Conservation (phyloP, 2,329 filamentous ascomycete species). For the Epichloe festucae region DNA sequence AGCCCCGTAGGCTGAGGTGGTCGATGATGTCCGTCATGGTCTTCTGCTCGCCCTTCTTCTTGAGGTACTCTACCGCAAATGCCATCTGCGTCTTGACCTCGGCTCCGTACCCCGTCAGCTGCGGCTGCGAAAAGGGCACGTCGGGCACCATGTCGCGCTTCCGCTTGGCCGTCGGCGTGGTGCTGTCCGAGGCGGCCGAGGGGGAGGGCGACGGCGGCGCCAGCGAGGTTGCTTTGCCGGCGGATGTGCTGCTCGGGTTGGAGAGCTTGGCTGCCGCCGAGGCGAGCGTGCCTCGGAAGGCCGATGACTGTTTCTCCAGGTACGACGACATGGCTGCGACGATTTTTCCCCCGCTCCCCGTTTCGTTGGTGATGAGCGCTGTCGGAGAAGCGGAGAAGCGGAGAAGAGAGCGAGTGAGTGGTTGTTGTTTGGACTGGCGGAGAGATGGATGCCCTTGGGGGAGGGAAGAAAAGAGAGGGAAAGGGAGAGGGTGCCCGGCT, state of each 20-base stretch:
- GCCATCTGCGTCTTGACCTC: conserved; percentile 80
- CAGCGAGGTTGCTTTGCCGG: conserved; percentile 25
- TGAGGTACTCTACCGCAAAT: conserved; percentile 75
- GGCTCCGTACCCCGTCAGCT: conserved; percentile 60
- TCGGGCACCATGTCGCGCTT: conserved; percentile 42
- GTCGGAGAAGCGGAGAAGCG: too few relatives aligned
- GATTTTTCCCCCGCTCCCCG: not conserved
- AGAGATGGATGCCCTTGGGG: not conserved
- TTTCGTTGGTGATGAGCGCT: too few relatives aligned
- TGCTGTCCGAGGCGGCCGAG: conserved; percentile 42
- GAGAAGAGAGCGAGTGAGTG: not conserved
- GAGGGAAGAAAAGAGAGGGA: not conserved
- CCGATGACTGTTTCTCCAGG: conserved; percentile 51
- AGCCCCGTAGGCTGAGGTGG: conserved; percentile 60
- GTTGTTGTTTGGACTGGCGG: not conserved
- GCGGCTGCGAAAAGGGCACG: conserved; percentile 61
- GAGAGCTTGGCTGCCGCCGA: conserved; percentile 52
- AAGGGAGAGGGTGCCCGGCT: not conserved
- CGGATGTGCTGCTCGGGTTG: conserved; percentile 33
- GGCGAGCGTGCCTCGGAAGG: conserved; percentile 47
- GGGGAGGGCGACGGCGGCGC: conserved; percentile 49
- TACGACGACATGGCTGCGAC: conserved; percentile 43
- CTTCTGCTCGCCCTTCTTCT: conserved; percentile 55
- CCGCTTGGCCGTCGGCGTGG: conserved; percentile 51
- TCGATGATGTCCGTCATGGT: conserved; percentile 64